phyloP scores from a whole-genome alignment of 805 yeast species.

The Nakazawaea wyomingensis region DNA sequence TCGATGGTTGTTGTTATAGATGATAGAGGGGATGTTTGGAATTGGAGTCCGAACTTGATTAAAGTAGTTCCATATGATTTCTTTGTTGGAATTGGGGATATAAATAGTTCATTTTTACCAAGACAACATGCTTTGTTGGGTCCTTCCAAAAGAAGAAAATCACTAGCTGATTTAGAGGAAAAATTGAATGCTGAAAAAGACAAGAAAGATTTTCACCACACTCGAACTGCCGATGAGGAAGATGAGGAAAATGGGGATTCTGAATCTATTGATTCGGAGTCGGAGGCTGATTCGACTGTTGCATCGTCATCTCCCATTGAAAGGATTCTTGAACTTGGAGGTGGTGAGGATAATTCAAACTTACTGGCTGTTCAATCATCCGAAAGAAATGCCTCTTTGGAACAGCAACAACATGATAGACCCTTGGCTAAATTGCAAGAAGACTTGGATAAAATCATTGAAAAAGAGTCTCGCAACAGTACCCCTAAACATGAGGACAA shows the following conservation, averaged over 20 bases:
- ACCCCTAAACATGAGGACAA: slow-evolving; percentile 16
- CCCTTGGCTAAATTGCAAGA: slow-evolving; percentile 82
- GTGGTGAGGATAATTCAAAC: slow-evolving; percentile 44
- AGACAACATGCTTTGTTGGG: slow-evolving; percentile 57
- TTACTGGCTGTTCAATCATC: slow-evolving; percentile 51
- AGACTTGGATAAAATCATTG: slow-evolving; percentile 51
- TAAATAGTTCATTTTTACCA: slow-evolving; percentile 88
- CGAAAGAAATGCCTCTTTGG: slow-evolving; percentile 65
- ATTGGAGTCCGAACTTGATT: slow-evolving; percentile 87
- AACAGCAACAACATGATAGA: slow-evolving; percentile 74
- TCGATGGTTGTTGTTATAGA: slow-evolving; percentile 95
- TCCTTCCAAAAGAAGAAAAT: slow-evolving; percentile 56
- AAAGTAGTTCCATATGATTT: slow-evolving; percentile 95
- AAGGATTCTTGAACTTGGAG: slow-evolving; percentile 41
- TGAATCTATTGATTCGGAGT: not conserved
- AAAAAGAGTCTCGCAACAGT: slow-evolving; percentile 21
- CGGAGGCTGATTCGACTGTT: slow-evolving; percentile 1
- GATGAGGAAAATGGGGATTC: slow-evolving; percentile 8
- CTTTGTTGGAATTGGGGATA: slow-evolving; percentile 96
- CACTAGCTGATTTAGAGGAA: slow-evolving; percentile 54
- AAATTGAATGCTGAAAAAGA: slow-evolving; percentile 24
- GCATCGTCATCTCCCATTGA: slow-evolving; percentile 40
- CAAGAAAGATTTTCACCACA: not conserved
- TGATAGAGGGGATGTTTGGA: slow-evolving; percentile 99
- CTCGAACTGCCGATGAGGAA: slow-evolving; percentile 14